Evolutionary conservation across 306 rosid genomes (phyloP).

Genomic region (Cucurbita pepo): DNA sequence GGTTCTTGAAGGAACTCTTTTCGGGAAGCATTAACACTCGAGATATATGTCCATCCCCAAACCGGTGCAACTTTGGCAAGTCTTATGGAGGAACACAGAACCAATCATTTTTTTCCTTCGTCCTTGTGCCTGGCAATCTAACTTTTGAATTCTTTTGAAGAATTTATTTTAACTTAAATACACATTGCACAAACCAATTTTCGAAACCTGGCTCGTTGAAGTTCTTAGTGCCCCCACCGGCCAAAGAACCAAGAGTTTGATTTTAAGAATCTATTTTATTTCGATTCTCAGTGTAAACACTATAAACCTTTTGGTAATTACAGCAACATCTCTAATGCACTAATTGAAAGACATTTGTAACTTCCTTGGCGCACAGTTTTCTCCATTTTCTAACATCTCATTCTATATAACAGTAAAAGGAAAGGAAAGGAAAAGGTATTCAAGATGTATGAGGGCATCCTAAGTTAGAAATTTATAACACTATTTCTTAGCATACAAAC

Average conservation of each 20-base stretch:
- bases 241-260: no score
- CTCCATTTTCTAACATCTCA: neutral
- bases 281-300: neutral
- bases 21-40: neutral
- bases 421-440: neutral
- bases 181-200: no score
- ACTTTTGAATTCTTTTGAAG: neutral
- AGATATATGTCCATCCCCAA: neutral
- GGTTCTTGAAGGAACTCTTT: neutral
- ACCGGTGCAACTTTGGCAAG: neutral
- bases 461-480: conserved; percentile 1
- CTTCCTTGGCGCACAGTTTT: neutral
- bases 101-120: neutral
- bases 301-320: neutral
- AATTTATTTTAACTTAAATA: no score
- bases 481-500: conserved; percentile 16
- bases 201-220: no score
- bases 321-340: neutral
- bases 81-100: neutral
- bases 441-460: neutral
- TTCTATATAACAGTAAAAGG: neutral
- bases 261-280: no score
- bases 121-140: neutral
- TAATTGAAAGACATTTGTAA: neutral
- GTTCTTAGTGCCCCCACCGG: no score